Evolutionary conservation across 1,284 basidiomycete species (phyloP), one percentile per base, ranked within the genome.

Genomic region (Melampsora americana): DNA sequence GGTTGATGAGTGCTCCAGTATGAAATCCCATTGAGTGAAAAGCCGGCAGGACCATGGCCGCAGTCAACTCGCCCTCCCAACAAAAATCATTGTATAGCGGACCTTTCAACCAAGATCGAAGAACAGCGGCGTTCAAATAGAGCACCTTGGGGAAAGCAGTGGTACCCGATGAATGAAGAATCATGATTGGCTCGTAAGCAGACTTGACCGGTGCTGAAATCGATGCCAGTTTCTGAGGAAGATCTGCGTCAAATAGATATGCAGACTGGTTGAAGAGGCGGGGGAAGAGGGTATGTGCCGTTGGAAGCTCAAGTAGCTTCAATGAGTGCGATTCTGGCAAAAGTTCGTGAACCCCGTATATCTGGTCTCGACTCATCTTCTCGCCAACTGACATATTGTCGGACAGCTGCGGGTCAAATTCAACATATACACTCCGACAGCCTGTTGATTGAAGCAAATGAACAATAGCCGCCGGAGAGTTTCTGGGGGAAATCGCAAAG

Each of bases 401-500:
- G 16, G 20, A 14, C 23, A 53, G 23, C 20, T 5, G 23, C 6
- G 64, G 74, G 59, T 77, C 65, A 12, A 46, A 46, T 26, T 39
- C n/a, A 30, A 78, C 66, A 60, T 84, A 77, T 5, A 85, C 39
- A 53, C 83, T 79, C 0, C 67, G 66, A 26, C 79, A 79, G 2
- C 77, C 78, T 5, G 81, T 83, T 67, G 82, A 81, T 30, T 78
- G 75, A 28, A 85, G 77, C 39, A 86, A 80, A 78, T 85, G 80
- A 1, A 81, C 82, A 3, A 85, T 78, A 0, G 83, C 84, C 0
- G 79, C 76, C 20, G 82, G 76, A 0, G 83, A 84, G 77, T 86
- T 85, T 42, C 85, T 81, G 2, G 83, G 82, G 1, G 85, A 86
- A 23, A 86, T 80, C 0, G 83, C 81, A 78, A 85, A 39, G 14